phyloP scores from a whole-genome alignment of 208 protist species.

The Leptomonas pyrrhocoris region DNA sequence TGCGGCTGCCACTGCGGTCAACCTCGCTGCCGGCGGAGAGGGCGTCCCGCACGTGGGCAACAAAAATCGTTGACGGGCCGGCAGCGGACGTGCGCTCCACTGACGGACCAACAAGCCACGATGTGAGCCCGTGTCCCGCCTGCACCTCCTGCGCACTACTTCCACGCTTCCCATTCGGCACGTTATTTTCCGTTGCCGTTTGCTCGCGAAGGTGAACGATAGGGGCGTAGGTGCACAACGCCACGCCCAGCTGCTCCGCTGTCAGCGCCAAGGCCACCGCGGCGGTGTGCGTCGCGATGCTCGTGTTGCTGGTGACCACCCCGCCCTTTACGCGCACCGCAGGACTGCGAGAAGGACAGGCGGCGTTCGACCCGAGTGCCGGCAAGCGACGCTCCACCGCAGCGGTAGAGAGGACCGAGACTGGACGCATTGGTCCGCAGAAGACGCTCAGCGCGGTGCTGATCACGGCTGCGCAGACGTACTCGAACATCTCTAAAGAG shows the following conservation, averaged over 20 bases:
- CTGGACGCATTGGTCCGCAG: conserved; percentile 45
- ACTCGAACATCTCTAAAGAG: conserved; percentile 63
- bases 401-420: conserved; percentile 21
- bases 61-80: neutral
- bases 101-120: neutral
- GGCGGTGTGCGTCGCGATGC: conserved; percentile 46
- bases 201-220: conserved; percentile 34
- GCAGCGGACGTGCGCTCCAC: too few species aligned
- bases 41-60: conserved; percentile 15
- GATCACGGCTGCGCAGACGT: conserved; percentile 42
- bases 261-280: conserved; percentile 64
- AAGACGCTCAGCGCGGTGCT: conserved; percentile 58
- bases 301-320: conserved; percentile 46
- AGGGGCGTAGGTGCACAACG: conserved; percentile 61
- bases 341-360: neutral
- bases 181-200: neutral
- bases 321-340: conserved; percentile 33
- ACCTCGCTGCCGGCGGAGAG: neutral
- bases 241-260: conserved; percentile 73
- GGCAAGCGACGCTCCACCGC: conserved; percentile 31
- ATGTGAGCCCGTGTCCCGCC: neutral
- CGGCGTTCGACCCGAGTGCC: conserved; percentile 8
- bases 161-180: neutral
- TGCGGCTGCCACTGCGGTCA: neutral
- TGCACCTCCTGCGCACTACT: neutral